Conservation (phyloP, 148 eudicot genomes). For the Camellia granthamiana region DNA sequence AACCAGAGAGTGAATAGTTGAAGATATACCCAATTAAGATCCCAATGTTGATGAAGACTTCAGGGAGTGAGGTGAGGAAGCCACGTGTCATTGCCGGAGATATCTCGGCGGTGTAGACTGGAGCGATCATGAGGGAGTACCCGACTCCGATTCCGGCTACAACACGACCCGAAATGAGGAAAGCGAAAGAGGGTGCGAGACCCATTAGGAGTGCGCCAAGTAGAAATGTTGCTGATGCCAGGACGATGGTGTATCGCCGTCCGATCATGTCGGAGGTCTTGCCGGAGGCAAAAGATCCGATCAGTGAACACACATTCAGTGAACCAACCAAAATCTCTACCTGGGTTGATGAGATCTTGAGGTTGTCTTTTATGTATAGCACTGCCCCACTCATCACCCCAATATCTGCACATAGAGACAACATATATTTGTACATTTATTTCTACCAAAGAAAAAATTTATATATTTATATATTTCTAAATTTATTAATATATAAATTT, state of each 20-base stretch:
- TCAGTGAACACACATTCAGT: too few relatives aligned
- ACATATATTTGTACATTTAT: too few relatives aligned
- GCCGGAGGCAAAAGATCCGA: constrained; percentile 5
- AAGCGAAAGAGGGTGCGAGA: constrained; percentile 62
- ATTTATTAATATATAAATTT: too few relatives aligned
- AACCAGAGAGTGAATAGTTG: constrained; percentile 57
- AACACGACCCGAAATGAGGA: constrained; percentile 67
- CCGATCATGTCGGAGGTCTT: constrained; percentile 75
- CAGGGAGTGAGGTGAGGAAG: constrained; percentile 71
- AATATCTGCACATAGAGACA: constrained; percentile 45
- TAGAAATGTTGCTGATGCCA: constrained; percentile 68
- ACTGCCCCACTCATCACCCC: constrained; percentile 94
- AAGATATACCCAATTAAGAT: constrained; percentile 65
- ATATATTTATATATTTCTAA: too few relatives aligned
- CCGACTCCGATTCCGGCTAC: constrained; percentile 92
- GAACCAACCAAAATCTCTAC: constrained; percentile 72
- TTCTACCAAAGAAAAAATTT: too few relatives aligned
- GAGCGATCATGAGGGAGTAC: constrained; percentile 88
- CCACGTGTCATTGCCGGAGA: constrained; percentile 81
- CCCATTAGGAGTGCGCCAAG: constrained; percentile 86
- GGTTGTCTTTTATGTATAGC: constrained; percentile 54
- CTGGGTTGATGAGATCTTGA: constrained; percentile 48
- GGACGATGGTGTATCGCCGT: constrained; percentile 77
- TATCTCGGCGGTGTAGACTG: constrained; percentile 80
- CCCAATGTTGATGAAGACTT: constrained; percentile 77